phyloP scores from a whole-genome alignment of 192 early-diverging fungal species.

The Backusella circina region DNA sequence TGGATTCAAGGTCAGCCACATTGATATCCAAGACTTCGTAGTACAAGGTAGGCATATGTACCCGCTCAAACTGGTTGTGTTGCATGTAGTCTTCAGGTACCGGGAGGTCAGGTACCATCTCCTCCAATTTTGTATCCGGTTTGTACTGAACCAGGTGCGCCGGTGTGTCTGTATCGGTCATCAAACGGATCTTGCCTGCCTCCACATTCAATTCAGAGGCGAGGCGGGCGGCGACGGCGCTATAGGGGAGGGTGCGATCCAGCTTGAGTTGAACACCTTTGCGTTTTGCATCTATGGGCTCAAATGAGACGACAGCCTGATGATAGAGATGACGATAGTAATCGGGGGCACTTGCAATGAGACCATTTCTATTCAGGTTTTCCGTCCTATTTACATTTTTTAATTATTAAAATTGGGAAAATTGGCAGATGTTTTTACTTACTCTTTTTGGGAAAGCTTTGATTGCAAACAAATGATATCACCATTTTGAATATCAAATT shows the following conservation, averaged over 20 bases:
- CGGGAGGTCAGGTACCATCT: slow-evolving; percentile 31
- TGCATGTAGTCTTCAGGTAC: slow-evolving; percentile 7
- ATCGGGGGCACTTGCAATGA: background rate
- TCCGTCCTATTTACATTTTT: slow-evolving; percentile 39
- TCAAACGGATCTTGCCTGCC: slow-evolving; percentile 74
- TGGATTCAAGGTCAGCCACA: slow-evolving; percentile 78
- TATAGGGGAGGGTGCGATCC: slow-evolving; percentile 64
- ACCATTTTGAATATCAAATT: slow-evolving; percentile 7
- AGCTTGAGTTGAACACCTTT: slow-evolving; percentile 25
- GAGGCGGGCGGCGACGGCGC: slow-evolving; percentile 57
- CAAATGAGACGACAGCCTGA: background rate
- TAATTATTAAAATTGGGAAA: background rate
- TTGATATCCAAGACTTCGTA: slow-evolving; percentile 86
- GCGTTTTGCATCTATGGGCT: slow-evolving; percentile 10
- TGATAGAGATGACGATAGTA: background rate
- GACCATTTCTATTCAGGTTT: background rate
- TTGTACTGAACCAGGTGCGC: slow-evolving; percentile 15
- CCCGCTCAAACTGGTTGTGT: background rate
- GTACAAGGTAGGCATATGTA: slow-evolving; percentile 45
- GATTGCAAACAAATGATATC: slow-evolving; percentile 17
- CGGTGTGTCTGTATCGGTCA: slow-evolving; percentile 27
- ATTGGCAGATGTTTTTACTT: background rate
- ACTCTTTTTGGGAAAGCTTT: slow-evolving; percentile 5
- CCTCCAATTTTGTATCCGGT: slow-evolving; percentile 9
- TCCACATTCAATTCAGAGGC: slow-evolving; percentile 57